Base-by-base conservation (phyloP, 148 eudicot species). In the Arctostaphylos glauca region DNA sequence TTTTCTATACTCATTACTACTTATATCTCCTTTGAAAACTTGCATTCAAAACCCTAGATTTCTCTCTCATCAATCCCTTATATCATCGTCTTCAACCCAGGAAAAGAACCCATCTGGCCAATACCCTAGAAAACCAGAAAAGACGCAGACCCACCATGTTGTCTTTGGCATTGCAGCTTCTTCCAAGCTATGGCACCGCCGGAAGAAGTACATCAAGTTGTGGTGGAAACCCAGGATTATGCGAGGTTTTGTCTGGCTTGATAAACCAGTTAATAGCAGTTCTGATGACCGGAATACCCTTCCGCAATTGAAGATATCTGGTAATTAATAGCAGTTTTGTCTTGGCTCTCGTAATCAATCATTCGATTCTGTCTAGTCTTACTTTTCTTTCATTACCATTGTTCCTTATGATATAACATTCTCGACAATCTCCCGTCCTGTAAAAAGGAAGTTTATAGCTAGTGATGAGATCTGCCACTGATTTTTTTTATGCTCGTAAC, bases 221-320 rank as follows among this genome's bases (percentile, higher is more conserved):
- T 93, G 97, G 97, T 92, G 97, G 97, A 71, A 85, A 73, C 89
- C 93, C 5, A 55, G 83, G 13, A 64, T 48, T 12, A 90, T 92
- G 12, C 86, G 91, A 2, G 97, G 97, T 16, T 87, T 68, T 38
- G 91, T 92, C 2, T 93, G 85, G 84, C 59, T 93, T 0, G 94
- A 93, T 78, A 81, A 83, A 12, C 74, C 70, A 0, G 77, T 86
- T 2, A 60, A 55, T 2, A 0, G 48, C 38, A 18, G 80, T 2
- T 68, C 21, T 5, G 3, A 15, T 21, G 82, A 86, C 0, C 58
- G 31, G 7, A 48, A 73, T 21, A 53, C 80, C 83, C 67, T 83
- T 25, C 96, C 96, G 15, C 84, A 74, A 23, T 49, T 88, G 19
- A 64, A 76, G 25, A 77, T 93, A 8, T 90, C 94, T 0, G 59